A percentile compares a stretch with the other conserved stretches of the same genome.
Conservation (phyloP, 1,284 basidiomycete genomes). For the Chondrostereum purpureum region DNA sequence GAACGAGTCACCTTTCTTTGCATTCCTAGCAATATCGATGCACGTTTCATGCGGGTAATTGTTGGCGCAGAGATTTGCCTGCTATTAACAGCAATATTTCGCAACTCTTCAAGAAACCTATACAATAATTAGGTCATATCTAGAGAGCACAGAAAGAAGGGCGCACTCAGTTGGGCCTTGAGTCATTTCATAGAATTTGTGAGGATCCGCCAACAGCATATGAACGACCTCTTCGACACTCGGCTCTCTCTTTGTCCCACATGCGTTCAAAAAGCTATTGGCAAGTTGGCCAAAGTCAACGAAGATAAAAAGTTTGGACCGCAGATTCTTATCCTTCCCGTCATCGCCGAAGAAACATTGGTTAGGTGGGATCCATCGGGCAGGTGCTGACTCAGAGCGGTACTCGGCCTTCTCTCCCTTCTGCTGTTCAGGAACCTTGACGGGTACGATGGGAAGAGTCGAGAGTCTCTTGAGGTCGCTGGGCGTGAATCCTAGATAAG, state of each 20-base stretch:
- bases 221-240: constrained; percentile 74
- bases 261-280: constrained; percentile 80
- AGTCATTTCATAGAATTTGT: constrained; percentile 62
- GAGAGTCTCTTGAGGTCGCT: constrained; percentile 44
- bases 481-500: constrained; percentile 39
- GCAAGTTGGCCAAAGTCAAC: constrained; percentile 84
- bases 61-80: constrained; percentile 53
- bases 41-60: constrained; percentile 57
- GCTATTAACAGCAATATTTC: constrained; percentile 78
- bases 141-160: constrained; percentile 4
- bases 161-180: constrained; percentile 58
- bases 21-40: constrained; percentile 70
- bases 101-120: constrained; percentile 79
- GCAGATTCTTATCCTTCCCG: constrained; percentile 43
- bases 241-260: constrained; percentile 86
- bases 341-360: constrained; percentile 63
- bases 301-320: constrained; percentile 79
- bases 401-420: constrained; percentile 19
- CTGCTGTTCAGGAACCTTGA: constrained; percentile 18
- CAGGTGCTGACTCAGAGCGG: constrained; percentile 16
- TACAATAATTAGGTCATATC: not conserved
- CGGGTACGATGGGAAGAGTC: constrained; percentile 49
- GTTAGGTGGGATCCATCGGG: constrained; percentile 50
- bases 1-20: constrained; percentile 42
- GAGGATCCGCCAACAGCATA: constrained; percentile 60